Base-by-base conservation (phyloP, 768 basidiomycete species). In the Podaxis rugospora region DNA sequence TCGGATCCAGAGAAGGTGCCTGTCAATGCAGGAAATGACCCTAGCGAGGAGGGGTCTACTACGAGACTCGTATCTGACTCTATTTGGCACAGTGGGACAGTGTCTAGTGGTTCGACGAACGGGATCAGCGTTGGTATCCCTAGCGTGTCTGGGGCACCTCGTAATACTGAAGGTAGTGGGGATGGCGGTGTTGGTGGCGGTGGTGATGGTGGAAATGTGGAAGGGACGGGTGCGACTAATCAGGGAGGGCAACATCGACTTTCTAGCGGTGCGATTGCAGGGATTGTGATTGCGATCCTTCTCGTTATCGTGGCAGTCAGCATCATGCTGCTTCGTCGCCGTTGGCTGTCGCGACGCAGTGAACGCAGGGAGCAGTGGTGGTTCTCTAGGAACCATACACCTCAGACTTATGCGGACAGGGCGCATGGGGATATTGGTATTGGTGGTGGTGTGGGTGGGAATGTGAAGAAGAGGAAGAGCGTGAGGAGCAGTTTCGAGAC, bases 401-500 rank as follows among this genome's bases (percentile, higher is more conserved):
- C 67, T 6, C 66, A 69, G 32, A 66, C 51, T 1, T 72, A 73
- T 37, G 69, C 67, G 3, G 73, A 75, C 21, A 51, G 63, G 11
- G 46, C 21, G 5, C 47, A 50, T 35, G 35, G 27, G 3, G n/a
- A 49, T 35, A 13, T 11, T 46, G 44, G 25, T 2, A 9, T 49
- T 36, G 44, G 44, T 37, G 47, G 36, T 27, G 50, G 36, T 49
- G 9, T 40, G 18, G 25, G 9, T 27, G 55, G 39, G 1, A 44
- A 36, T 59, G 32, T 36, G 1, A 54, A 44, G 36, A 46, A 18
- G 46, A 54, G 51, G 36, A 46, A 18, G 46, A 61, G 59, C 51
- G 69, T 74, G 2, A 77, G 85, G 52, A 88, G 86, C 70, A 88
- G 86, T 71, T 88, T 88, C 55, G 87, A 79, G 16, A 87, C 87